Percentiles rank a stretch among this genome's conserved stretches.
phyloP scores from a whole-genome alignment of 805 yeast genomes.

The Candida arabinofermentans region DNA sequence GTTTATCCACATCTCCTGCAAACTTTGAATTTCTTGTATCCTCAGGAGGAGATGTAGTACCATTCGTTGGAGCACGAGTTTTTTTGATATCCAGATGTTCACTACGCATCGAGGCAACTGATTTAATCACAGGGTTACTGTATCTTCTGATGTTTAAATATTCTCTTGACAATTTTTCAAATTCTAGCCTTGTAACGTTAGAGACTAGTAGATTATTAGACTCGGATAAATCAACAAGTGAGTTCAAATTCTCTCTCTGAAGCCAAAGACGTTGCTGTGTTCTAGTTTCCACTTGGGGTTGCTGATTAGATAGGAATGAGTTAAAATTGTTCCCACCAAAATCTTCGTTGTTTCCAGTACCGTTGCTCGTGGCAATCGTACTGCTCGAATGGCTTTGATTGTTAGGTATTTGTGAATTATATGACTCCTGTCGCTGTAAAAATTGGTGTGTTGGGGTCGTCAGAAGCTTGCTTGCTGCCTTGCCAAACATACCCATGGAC shows the following conservation, averaged over 20 bases:
- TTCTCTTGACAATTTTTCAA: slow-evolving; percentile 73
- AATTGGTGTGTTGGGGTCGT: slow-evolving; percentile 9
- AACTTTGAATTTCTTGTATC: neutral
- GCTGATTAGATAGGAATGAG: slow-evolving; percentile 32
- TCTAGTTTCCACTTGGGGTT: slow-evolving; percentile 51
- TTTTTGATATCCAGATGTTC: slow-evolving; percentile 9
- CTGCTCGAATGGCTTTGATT: neutral
- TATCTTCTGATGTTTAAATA: slow-evolving; percentile 65
- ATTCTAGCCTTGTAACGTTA: slow-evolving; percentile 62
- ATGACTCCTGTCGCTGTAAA: slow-evolving; percentile 19
- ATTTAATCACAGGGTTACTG: slow-evolving; percentile 64
- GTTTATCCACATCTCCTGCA: slow-evolving; percentile 9
- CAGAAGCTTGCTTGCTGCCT: neutral
- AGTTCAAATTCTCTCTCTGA: slow-evolving; percentile 60
- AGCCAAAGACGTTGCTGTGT: slow-evolving; percentile 85
- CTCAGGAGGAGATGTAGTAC: neutral
- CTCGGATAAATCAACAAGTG: slow-evolving; percentile 53
- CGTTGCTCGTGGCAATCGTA: neutral
- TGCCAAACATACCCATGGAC: neutral
- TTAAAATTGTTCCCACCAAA: slow-evolving; percentile 6
- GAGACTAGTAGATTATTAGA: slow-evolving; percentile 24
- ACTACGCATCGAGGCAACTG: slow-evolving; percentile 47
- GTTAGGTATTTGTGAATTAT: slow-evolving; percentile 9
- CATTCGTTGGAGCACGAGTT: slow-evolving; percentile 4
- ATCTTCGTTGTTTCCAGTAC: neutral